These are phyloP conservation scores for Candida ipomoeae DNA, from an alignment of 805 yeast species.

Conservation along the genomic window DNA sequence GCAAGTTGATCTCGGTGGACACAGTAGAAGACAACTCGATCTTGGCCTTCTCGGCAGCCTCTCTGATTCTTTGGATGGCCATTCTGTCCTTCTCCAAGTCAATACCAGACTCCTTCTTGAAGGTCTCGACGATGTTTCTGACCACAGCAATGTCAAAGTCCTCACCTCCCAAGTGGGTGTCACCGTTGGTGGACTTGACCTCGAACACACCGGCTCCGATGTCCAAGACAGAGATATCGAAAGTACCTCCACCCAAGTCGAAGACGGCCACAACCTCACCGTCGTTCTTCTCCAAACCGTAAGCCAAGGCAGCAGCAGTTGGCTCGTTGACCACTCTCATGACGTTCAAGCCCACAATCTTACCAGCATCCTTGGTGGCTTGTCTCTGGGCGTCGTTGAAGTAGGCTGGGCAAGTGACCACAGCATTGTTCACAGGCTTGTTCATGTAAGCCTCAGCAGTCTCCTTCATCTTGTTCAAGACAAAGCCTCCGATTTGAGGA, in stretches of 20 bases:
- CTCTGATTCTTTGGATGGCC: constrained; percentile 73
- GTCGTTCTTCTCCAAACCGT: constrained; percentile 85
- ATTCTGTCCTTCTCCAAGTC: constrained; percentile 41
- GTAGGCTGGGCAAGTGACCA: constrained; percentile 87
- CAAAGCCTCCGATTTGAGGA: constrained; percentile 90
- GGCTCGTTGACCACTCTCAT: constrained; percentile 89
- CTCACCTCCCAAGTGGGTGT: constrained; percentile 91
- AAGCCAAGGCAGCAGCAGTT: constrained; percentile 91
- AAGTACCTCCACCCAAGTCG: constrained; percentile 98
- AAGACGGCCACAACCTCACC: constrained; percentile 89
- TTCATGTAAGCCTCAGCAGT: constrained; percentile 92
- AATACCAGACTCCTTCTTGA: constrained; percentile 69
- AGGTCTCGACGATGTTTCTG: constrained; percentile 74
- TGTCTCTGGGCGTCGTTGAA: constrained; percentile 90
- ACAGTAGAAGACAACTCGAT: constrained; percentile 75
- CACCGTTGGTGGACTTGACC: constrained; percentile 97
- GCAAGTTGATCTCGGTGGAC: constrained; percentile 71
- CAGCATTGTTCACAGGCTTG: constrained; percentile 83
- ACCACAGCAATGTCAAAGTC: constrained; percentile 85
- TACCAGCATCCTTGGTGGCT: constrained; percentile 96
- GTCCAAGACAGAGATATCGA: constrained; percentile 93
- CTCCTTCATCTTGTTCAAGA: constrained; percentile 96
- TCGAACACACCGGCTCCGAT: constrained; percentile 97
- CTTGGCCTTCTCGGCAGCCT: constrained; percentile 77
- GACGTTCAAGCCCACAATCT: constrained; percentile 89